Evolutionary conservation across 768 basidiomycete species (phyloP), one percentile per base, ranked within the genome.

Genomic region (Roridomyces roridus): DNA sequence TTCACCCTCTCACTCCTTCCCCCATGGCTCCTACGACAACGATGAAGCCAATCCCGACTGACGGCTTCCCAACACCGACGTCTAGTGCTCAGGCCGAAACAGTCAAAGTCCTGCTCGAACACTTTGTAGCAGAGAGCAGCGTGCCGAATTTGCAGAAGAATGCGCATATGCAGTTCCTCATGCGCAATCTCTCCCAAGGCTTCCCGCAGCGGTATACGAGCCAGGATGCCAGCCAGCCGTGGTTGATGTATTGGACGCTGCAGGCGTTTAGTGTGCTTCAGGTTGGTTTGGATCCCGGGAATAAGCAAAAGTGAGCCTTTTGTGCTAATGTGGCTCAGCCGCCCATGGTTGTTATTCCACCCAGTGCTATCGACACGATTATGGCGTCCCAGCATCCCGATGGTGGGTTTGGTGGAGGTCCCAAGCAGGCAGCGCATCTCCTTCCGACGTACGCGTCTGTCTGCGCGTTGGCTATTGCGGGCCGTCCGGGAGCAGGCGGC

Each of bases 221-320:
- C 42, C 90, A 98, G 65, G 97, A 98, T 69, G 96, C 96, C 0
- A 95, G 92, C 63, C 89, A 96, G 65, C 91, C 97, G 0, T 98
- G 97, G 97, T 76, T 98, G 25, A 70, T 98, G 56, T 98, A 92
- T 74, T 98, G 97, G 96, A 88, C 87, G 0, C 68, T 96, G 10
- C 95, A 99, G 65, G 80, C 88, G 14, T 89, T 97, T 65, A 88
- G 90, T 64, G 68, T 86, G 3, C 68, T 96, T 40, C 92, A 94
- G 46, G 87, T 92, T 7, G 87, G 77, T 2, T 65, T 96, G 46
- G 94, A 96, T 77, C 86, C 87, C 2, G 80, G 74, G 18, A 94
- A 84, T 65, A 91, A 87, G 69, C 85, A 92, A 61, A 78, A 85
- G 94, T 94, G 63, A 51, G 80, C 69, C 4, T 9, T 42, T 11